A percentile compares a stretch with the other conserved stretches of the same genome.
Conservation (phyloP, 2,329 filamentous ascomycete genomes). For the Ilyonectria sp. region DNA sequence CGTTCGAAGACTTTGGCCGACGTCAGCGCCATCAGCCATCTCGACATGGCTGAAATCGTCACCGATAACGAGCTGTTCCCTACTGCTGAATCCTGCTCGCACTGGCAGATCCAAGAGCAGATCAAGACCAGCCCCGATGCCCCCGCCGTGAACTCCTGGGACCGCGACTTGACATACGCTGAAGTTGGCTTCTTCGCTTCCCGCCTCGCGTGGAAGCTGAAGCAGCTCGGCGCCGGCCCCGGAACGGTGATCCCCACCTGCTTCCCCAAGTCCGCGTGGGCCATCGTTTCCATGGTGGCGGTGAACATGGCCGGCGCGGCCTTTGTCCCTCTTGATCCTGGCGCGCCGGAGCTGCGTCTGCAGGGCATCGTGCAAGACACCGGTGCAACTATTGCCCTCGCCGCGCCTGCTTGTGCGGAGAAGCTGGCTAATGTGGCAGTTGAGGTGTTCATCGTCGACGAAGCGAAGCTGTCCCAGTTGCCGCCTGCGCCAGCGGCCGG, state of each 20-base stretch:
- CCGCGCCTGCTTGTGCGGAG: neutral
- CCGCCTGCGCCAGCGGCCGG: slow-evolving; percentile 1
- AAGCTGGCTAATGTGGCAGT: slow-evolving; percentile 9
- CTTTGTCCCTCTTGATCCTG: slow-evolving; percentile 26
- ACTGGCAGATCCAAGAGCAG: slow-evolving; percentile 19
- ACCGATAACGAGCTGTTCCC: slow-evolving; percentile 14
- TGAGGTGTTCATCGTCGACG: slow-evolving; percentile 15
- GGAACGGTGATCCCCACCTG: slow-evolving; percentile 17
- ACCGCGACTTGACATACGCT: slow-evolving; percentile 17
- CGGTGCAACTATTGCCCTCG: slow-evolving; percentile 10
- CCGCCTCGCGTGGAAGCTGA: slow-evolving; percentile 18
- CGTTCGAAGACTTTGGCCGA: slow-evolving; percentile 5
- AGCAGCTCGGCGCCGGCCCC: slow-evolving; percentile 17
- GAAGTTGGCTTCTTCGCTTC: slow-evolving; percentile 23
- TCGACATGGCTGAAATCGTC: slow-evolving; percentile 14
- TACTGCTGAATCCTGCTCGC: slow-evolving; percentile 17
- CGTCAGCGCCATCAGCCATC: slow-evolving; percentile 5
- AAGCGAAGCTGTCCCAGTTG: slow-evolving; percentile 13
- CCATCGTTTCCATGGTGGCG: slow-evolving; percentile 18
- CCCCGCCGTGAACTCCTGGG: slow-evolving; percentile 21
- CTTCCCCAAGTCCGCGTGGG: slow-evolving; percentile 16
- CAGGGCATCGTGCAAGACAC: slow-evolving; percentile 14
- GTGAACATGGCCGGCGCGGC: slow-evolving; percentile 22
- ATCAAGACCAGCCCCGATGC: slow-evolving; percentile 12
- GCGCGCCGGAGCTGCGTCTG: slow-evolving; percentile 1